Evolutionary conservation across 2,329 filamentous ascomycete genomes (phyloP).

Genomic region (Fulvia fulva): DNA sequence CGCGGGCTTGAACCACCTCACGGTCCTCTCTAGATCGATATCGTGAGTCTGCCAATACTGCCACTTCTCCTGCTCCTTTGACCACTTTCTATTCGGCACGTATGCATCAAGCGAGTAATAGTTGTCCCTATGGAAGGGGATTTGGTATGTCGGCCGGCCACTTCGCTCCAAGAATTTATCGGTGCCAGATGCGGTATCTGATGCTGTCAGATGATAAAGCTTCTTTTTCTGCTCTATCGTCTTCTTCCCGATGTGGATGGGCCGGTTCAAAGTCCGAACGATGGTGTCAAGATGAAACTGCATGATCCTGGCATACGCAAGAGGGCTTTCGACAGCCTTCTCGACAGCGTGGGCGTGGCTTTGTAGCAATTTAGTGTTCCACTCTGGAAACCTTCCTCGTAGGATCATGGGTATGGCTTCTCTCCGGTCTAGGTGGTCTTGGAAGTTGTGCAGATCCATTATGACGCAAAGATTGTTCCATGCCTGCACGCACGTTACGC

Average conservation of each 20-base stretch:
- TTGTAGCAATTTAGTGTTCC: slow-evolving; percentile 48
- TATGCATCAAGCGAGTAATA: slow-evolving; percentile 59
- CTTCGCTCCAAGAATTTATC: slow-evolving; percentile 51
- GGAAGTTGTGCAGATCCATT: slow-evolving; percentile 57
- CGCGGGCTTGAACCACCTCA: slow-evolving; percentile 1
- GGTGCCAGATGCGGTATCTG: slow-evolving; percentile 45
- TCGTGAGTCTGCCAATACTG: slow-evolving; percentile 44
- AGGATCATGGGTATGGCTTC: slow-evolving; percentile 52
- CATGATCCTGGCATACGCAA: slow-evolving; percentile 51
- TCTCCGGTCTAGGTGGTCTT: slow-evolving; percentile 48
- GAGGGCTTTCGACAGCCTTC: slow-evolving; percentile 44
- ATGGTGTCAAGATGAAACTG: slow-evolving; percentile 49
- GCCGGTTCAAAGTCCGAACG: slow-evolving; percentile 44
- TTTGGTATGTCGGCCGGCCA: slow-evolving; percentile 51
- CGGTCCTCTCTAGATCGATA: slow-evolving; percentile 36
- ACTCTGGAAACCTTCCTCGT: slow-evolving; percentile 45
- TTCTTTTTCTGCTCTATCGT: slow-evolving; percentile 9
- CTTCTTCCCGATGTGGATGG: slow-evolving; percentile 13
- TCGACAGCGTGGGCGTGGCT: slow-evolving; percentile 44
- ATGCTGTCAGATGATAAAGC: slow-evolving; percentile 45
- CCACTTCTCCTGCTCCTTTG: slow-evolving; percentile 45
- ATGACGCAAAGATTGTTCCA: slow-evolving; percentile 55
- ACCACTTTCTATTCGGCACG: slow-evolving; percentile 55
- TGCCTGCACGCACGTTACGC: slow-evolving; percentile 52
- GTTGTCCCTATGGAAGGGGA: slow-evolving; percentile 54